These are phyloP conservation scores for Rhododendron griersonianum DNA, from an alignment of 148 eudicot genomes.

Conservation along the genomic window DNA sequence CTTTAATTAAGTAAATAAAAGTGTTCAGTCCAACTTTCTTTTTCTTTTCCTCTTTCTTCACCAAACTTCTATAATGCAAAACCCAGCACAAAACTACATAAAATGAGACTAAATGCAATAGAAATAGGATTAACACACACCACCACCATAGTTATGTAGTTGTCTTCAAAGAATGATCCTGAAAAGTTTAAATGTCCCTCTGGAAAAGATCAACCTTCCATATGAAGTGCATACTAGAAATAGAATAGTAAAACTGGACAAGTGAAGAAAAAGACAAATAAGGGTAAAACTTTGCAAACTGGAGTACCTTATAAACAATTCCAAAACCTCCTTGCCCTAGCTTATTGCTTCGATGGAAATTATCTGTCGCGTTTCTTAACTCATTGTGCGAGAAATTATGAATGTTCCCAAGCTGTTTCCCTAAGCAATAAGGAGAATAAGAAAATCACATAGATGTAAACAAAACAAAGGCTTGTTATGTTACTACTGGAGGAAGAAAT, in stretches of 20 bases:
- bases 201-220: not conserved
- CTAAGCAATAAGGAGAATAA: conserved; percentile 31
- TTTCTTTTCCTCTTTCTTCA: not conserved
- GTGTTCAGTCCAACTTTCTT: not conserved
- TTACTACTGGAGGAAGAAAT: not conserved
- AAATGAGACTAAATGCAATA: not conserved
- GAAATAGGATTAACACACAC: not conserved
- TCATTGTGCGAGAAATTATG: conserved; percentile 59
- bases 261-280: not conserved
- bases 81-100: not conserved
- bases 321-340: conserved; percentile 95
- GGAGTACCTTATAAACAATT: conserved; percentile 72
- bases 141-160: not conserved
- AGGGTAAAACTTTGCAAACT: not conserved
- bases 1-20: not conserved
- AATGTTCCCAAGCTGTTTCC: conserved; percentile 40
- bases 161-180: not conserved
- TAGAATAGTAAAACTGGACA: not conserved
- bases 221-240: not conserved
- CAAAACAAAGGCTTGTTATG: not conserved
- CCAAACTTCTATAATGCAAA: not conserved
- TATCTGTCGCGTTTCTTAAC: conserved; percentile 54
- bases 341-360: conserved; percentile 54
- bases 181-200: not conserved
- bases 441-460: not conserved